Evolutionary conservation across 129 eudicot genomes (phyloP).

Genomic region (Glebionis coronaria): DNA sequence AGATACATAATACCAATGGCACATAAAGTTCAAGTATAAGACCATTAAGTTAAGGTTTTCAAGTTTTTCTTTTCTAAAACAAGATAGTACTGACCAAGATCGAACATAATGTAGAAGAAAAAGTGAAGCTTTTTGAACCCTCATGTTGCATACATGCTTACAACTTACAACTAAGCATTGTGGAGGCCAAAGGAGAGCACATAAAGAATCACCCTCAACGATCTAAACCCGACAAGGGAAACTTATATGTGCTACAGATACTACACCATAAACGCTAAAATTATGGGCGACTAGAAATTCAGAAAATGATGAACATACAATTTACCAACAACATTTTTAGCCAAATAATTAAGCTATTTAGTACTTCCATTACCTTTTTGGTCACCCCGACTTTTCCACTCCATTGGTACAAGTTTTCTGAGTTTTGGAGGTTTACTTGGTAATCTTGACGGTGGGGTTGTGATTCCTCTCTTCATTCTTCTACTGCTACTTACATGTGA

Average conservation of each 20-base stretch:
- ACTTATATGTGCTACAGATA: slow-evolving; percentile 26
- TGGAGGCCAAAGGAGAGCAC: slow-evolving; percentile 19
- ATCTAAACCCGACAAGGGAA: slow-evolving; percentile 38
- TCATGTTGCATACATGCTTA: slow-evolving; percentile 31
- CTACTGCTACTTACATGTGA: slow-evolving; percentile 27
- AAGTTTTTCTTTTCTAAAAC: no score
- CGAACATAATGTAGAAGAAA: no score
- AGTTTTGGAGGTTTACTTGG: no score
- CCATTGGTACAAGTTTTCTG: slow-evolving; percentile 52
- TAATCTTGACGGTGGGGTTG: no score
- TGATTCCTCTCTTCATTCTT: no score
- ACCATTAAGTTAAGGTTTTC: no score
- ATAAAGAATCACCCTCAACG: slow-evolving; percentile 14
- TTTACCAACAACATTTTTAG: slow-evolving; percentile 32
- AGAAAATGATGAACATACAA: slow-evolving; percentile 7
- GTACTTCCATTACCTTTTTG: slow-evolving; percentile 19
- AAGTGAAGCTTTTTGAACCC: slow-evolving; percentile 38
- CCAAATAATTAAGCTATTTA: slow-evolving; percentile 18
- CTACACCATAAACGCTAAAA: slow-evolving; percentile 39
- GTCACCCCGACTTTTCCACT: slow-evolving; percentile 44
- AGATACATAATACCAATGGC: no score
- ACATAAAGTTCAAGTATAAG: no score
- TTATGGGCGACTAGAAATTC: slow-evolving; percentile 51
- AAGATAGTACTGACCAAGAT: no score
- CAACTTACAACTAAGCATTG: slow-evolving; percentile 21